Evolutionary conservation across 169 alveolate species (phyloP).

Genomic region (Cryptosporidium viatorum): DNA sequence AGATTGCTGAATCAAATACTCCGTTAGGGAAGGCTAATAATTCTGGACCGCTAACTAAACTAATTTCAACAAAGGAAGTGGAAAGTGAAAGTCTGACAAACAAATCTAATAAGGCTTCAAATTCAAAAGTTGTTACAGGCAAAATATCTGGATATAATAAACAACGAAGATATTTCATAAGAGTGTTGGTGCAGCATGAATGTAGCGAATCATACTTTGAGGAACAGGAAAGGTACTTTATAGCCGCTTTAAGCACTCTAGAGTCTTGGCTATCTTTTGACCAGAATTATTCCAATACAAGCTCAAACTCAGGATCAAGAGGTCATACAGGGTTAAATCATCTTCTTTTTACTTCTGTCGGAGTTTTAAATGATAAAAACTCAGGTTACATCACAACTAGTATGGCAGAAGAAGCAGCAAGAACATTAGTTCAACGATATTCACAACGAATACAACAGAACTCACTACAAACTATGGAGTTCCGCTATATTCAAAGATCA

Average conservation of each 20-base stretch:
- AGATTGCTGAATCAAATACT: not conserved
- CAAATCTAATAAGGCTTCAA: not conserved
- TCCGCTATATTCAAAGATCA: constrained; percentile 76
- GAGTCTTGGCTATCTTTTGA: constrained; percentile 69
- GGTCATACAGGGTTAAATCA: constrained; percentile 23
- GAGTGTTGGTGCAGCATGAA: constrained; percentile 60
- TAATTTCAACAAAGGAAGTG: not conserved
- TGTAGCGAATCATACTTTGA: constrained; percentile 54
- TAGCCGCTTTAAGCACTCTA: constrained; percentile 49
- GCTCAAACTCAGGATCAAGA: constrained; percentile 12
- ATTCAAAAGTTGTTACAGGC: not conserved
- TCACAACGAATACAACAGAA: constrained; percentile 76
- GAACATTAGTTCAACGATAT: constrained; percentile 73
- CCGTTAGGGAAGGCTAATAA: not conserved
- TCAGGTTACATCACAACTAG: constrained; percentile 60
- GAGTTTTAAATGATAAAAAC: constrained; percentile 39
- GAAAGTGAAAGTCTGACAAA: not conserved
- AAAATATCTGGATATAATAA: constrained; percentile 15
- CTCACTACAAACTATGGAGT: constrained; percentile 69
- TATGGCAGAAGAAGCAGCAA: constrained; percentile 78
- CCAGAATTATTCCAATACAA: constrained; percentile 38
- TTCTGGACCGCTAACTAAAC: not conserved
- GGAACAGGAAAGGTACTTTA: constrained; percentile 58
- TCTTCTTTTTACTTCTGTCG: constrained; percentile 47
- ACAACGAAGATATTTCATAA: constrained; percentile 44